These are phyloP conservation scores for Helianthus annuus DNA, from an alignment of 129 eudicot species.

Conservation along the genomic window DNA sequence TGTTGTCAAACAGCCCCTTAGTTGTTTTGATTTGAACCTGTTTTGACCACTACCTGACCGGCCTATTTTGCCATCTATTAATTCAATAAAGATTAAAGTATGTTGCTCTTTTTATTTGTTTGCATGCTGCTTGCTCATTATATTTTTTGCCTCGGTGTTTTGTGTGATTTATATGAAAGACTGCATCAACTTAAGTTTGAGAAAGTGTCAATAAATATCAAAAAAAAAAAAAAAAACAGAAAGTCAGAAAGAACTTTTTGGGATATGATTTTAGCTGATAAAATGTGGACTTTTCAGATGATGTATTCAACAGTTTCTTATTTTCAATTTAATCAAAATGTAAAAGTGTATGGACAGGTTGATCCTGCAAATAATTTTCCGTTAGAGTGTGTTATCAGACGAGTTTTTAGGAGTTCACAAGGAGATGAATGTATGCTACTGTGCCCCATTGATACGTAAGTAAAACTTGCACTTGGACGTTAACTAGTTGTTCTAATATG, in stretches of 20 bases:
- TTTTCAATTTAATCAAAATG: conserved; percentile 19
- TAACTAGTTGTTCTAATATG: background rate
- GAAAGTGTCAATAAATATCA: background rate
- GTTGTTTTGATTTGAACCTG: background rate
- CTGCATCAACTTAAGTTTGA: background rate
- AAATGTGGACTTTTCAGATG: background rate
- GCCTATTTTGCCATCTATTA: background rate
- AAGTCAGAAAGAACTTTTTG: conserved; percentile 14
- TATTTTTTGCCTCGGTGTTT: background rate
- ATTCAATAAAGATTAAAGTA: background rate
- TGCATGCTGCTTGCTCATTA: too few species aligned
- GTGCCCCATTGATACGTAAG: conserved; percentile 96
- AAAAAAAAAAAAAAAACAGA: too few species aligned
- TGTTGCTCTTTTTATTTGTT: background rate
- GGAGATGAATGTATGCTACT: conserved; percentile 93
- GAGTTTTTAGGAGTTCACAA: conserved; percentile 76
- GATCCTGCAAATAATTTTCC: conserved; percentile 81
- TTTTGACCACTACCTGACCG: background rate
- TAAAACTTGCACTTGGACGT: conserved; percentile 20
- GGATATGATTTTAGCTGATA: conserved; percentile 1
- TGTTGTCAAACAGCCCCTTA: too few species aligned
- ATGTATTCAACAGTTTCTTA: background rate
- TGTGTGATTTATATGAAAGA: background rate
- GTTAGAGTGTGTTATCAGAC: conserved; percentile 84
- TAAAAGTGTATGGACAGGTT: conserved; percentile 59